phyloP scores from a whole-genome alignment of 2,329 filamentous ascomycete genomes.

The Xylariaceae sp. region DNA sequence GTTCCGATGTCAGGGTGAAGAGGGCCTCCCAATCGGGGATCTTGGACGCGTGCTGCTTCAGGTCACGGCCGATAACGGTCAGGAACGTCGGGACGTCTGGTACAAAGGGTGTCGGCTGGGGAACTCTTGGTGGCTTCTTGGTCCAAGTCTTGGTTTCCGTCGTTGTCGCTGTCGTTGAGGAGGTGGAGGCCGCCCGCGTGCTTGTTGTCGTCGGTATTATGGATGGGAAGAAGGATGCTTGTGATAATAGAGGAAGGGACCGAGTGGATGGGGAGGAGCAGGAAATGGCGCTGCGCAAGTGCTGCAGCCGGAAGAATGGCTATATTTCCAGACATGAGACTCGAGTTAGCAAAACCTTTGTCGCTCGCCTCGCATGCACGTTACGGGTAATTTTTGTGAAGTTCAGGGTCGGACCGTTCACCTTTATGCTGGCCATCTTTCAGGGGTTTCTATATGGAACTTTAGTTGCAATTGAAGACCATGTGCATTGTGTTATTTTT shows the following conservation, averaged over 20 bases:
- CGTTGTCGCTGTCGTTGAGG: slow-evolving; percentile 9
- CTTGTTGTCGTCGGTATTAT: slow-evolving; percentile 11
- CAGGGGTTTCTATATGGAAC: slow-evolving; percentile 3
- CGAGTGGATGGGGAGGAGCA: background rate
- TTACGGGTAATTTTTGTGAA: too few relatives aligned
- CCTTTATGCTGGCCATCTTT: slow-evolving; percentile 26
- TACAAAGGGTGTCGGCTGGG: slow-evolving; percentile 74
- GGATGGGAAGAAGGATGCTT: slow-evolving; percentile 6
- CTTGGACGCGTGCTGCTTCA: slow-evolving; percentile 77
- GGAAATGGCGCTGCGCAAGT: slow-evolving; percentile 22
- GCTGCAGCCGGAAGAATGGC: slow-evolving; percentile 28
- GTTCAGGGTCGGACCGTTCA: slow-evolving; percentile 8
- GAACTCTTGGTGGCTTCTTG: slow-evolving; percentile 35
- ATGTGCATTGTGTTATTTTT: slow-evolving; percentile 7
- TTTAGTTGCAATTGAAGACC: background rate
- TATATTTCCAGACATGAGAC: too few relatives aligned
- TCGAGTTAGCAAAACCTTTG: too few relatives aligned
- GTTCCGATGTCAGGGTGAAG: slow-evolving; percentile 70
- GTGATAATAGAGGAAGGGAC: slow-evolving; percentile 1
- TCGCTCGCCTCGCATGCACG: too few relatives aligned
- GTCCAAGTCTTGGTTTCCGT: background rate
- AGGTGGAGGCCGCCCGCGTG: slow-evolving; percentile 2
- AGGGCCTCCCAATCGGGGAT: slow-evolving; percentile 87
- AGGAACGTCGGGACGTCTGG: slow-evolving; percentile 84
- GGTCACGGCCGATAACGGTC: slow-evolving; percentile 80